Base-by-base conservation (phyloP, 2,329 filamentous ascomycete genomes). In the Exophiala calicioides region DNA sequence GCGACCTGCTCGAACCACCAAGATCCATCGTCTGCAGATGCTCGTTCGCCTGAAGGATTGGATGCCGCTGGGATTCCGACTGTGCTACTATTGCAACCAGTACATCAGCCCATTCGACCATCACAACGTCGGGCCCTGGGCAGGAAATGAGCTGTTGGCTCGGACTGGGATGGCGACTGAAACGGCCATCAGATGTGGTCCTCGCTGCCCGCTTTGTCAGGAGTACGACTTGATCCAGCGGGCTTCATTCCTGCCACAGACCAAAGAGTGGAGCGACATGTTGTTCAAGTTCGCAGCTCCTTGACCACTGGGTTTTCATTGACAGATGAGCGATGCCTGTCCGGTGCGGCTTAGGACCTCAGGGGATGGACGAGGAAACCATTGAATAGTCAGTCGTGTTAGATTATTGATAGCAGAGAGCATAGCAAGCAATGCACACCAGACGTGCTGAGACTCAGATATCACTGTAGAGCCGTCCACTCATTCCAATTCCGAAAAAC, bases 41-140 rank as follows among this genome's bases (percentile, higher is more conserved):
- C 47, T 58, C 6, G 43, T 53, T 18, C 46, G 56, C 15, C 35
- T 57, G n/a, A 35, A 44, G 36, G 18, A 31, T 1, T 50, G 43
- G 39, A 47, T 53, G 30, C 38, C 47, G 4, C 16, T n/a, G 4
- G 44, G 46, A 19, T 51, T 49, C 23, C 52, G 44, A 12, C 54
- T 58, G 18, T 58, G 56, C 39, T 58, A 52, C 39, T 35, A 18
- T 5, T 58, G 56, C 41, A 20, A 43, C 29, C 37, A 47, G 9
- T 57, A 47, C 32, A 39, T 56, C 30, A 38, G 52, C 26, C 18
- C 20, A 1, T 27, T 10, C 7, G 21, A 52, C n/a, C 29, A 18
- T 10, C 26, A 34, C 35, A 47, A 44, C 9, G 5, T 4, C 3
- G 46, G 49, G 12, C 6, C 5, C 4, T 56, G 53, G 53, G 53